phyloP scores from a whole-genome alignment of 768 basidiomycete species.

The Boletus tylopilopsis region DNA sequence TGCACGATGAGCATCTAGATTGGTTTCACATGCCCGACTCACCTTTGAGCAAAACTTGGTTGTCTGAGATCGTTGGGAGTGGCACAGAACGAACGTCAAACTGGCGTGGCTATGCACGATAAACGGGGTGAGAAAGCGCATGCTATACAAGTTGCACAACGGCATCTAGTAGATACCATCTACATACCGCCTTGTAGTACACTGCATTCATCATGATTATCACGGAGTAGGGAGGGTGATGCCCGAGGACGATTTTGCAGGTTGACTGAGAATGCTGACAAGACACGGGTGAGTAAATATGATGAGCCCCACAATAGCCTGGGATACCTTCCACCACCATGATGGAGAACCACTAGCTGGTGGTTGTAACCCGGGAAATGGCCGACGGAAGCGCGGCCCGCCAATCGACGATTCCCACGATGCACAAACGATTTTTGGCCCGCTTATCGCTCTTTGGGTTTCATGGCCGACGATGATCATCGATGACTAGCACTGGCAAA shows the following conservation, averaged over 20 bases:
- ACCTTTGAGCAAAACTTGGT: conserved; percentile 61
- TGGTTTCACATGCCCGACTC: conserved; percentile 1
- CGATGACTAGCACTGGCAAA: no score
- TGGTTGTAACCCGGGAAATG: no score
- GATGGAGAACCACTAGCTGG: no score
- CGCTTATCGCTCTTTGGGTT: no score
- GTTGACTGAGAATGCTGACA: background rate
- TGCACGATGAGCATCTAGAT: background rate
- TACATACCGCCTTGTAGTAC: conserved; percentile 40
- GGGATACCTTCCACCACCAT: conserved; percentile 2
- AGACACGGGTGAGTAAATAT: background rate
- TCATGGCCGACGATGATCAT: no score
- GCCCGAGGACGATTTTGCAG: background rate
- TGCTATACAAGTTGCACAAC: conserved; percentile 2
- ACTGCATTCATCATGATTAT: conserved; percentile 51
- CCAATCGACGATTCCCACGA: no score
- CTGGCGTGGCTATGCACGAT: conserved; percentile 37
- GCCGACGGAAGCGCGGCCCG: background rate
- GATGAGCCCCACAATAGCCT: conserved; percentile 4
- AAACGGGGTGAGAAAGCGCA: background rate
- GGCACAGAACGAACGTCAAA: conserved; percentile 51
- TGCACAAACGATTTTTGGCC: no score
- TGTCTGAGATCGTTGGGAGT: conserved; percentile 49
- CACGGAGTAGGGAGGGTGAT: background rate
- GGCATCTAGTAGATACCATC: no score